Percentiles rank a stretch among this genome's conserved stretches.
phyloP scores from a whole-genome alignment of 257 asterid species.

The Euphrasia confusa region DNA sequence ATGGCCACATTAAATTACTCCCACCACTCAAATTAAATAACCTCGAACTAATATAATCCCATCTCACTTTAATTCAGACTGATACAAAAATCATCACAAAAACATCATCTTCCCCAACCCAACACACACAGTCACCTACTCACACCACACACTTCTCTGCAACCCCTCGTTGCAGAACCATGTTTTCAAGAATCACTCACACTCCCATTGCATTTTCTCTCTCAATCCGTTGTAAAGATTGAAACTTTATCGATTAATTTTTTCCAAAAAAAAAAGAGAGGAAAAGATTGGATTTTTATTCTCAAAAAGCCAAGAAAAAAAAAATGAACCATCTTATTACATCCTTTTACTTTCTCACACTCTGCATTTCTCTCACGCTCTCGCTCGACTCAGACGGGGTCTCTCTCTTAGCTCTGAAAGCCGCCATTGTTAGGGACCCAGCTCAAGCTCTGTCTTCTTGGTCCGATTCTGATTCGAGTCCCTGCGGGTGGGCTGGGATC shows the following conservation, averaged over 20 bases:
- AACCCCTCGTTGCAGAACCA: constrained; percentile 35
- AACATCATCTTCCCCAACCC: constrained; percentile 32
- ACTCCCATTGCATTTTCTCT: neutral
- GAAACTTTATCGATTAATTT: constrained; percentile 9
- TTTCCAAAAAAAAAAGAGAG: neutral
- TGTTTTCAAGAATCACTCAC: neutral
- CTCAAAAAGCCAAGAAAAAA: neutral
- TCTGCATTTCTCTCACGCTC: constrained; percentile 30
- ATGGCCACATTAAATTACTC: constrained; percentile 22
- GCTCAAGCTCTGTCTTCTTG: constrained; percentile 57
- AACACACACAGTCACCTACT: constrained; percentile 16
- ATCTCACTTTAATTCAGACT: constrained; percentile 29
- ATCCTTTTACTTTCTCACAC: constrained; percentile 35
- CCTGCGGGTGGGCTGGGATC: constrained; percentile 83
- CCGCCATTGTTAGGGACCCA: constrained; percentile 70
- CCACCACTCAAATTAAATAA: constrained; percentile 20
- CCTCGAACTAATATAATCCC: constrained; percentile 38
- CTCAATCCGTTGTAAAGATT: constrained; percentile 12
- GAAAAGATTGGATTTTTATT: constrained; percentile 37
- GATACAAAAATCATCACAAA: constrained; percentile 12
- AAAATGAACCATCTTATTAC: constrained; percentile 17
- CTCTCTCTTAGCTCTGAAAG: constrained; percentile 81
- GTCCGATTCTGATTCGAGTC: constrained; percentile 62
- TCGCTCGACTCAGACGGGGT: constrained; percentile 77
- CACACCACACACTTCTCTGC: constrained; percentile 30